Percentiles rank a stretch among this genome's conserved stretches.
phyloP scores from a whole-genome alignment of 2,329 filamentous ascomycete species.

The Penicillium sp. region DNA sequence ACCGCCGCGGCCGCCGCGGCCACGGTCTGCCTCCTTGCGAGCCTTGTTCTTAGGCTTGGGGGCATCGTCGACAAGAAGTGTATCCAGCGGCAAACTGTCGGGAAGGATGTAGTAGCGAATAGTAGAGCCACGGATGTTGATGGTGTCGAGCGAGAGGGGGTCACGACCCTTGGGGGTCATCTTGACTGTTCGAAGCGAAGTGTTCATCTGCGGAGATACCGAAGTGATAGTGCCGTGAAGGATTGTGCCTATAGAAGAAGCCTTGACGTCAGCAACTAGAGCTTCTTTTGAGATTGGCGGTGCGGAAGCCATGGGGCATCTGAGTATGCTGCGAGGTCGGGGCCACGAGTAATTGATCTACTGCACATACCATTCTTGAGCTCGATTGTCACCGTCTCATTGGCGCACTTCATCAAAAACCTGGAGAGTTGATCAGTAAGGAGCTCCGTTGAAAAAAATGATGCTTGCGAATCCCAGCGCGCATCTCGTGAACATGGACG shows the following conservation, averaged over 20 bases:
- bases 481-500: neutral
- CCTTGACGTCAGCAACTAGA: slow-evolving; percentile 5
- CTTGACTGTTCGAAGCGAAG: slow-evolving; percentile 90
- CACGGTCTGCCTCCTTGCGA: slow-evolving; percentile 76
- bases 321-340: slow-evolving; percentile 1
- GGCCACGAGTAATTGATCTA: slow-evolving; percentile 5
- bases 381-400: slow-evolving; percentile 98
- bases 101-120: slow-evolving; percentile 97
- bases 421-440: slow-evolving; percentile 53
- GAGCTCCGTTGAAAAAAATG: slow-evolving; percentile 15
- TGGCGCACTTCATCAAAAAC: slow-evolving; percentile 99
- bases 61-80: slow-evolving; percentile 91
- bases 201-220: slow-evolving; percentile 98
- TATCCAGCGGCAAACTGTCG: slow-evolving; percentile 92
- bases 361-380: slow-evolving; percentile 82
- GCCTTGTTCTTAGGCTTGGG: slow-evolving; percentile 99
- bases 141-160: slow-evolving; percentile 85
- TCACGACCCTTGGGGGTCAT: slow-evolving; percentile 92
- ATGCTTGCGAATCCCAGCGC: slow-evolving; percentile 17
- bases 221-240: slow-evolving; percentile 96
- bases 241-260: slow-evolving; percentile 75
- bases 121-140: slow-evolving; percentile 94
- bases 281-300: slow-evolving; percentile 1
- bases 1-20: slow-evolving; percentile 51
- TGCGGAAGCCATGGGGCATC: neutral